These are phyloP conservation scores for Mortierella sp. DNA, from an alignment of 371 early-diverging fungal genomes.

Conservation along the genomic window DNA sequence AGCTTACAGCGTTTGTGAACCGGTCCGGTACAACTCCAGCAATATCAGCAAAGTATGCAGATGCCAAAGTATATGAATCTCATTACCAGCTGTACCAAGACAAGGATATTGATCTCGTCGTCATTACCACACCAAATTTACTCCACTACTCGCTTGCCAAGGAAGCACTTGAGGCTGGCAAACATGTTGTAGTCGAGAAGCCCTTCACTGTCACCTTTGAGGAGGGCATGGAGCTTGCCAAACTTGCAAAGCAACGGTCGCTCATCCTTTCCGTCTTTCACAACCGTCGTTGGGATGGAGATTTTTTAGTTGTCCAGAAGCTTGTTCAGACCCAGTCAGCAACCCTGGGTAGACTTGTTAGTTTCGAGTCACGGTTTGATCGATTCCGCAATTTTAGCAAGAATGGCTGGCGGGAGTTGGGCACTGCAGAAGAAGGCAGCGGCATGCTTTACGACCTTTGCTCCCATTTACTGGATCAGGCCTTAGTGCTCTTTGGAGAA, in stretches of 20 bases:
- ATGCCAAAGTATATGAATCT: conserved; percentile 60
- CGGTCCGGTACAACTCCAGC: conserved; percentile 58
- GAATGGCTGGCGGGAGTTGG: conserved; percentile 79
- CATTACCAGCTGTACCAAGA: conserved; percentile 67
- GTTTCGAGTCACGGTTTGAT: conserved; percentile 80
- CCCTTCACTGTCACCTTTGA: conserved; percentile 75
- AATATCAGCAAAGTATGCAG: conserved; percentile 58
- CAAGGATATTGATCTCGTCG: conserved; percentile 69
- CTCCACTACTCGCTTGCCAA: conserved; percentile 73
- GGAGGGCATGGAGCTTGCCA: conserved; percentile 68
- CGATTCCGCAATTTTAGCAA: conserved; percentile 78
- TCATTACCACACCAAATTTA: conserved; percentile 79
- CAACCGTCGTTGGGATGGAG: conserved; percentile 86
- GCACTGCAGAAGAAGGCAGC: conserved; percentile 66
- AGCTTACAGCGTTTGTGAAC: conserved; percentile 70
- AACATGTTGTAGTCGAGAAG: conserved; percentile 84
- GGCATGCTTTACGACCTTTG: conserved; percentile 83
- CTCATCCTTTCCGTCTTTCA: conserved; percentile 79
- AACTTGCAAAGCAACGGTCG: conserved; percentile 64
- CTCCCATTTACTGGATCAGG: conserved; percentile 84
- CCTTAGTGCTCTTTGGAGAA: conserved; percentile 73
- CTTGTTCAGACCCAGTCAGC: conserved; percentile 58
- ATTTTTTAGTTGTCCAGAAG: conserved; percentile 78
- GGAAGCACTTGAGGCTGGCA: conserved; percentile 70
- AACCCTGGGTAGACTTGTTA: conserved; percentile 74